Conservation (phyloP, 306 rosid genomes). For the Prunus armeniaca region DNA sequence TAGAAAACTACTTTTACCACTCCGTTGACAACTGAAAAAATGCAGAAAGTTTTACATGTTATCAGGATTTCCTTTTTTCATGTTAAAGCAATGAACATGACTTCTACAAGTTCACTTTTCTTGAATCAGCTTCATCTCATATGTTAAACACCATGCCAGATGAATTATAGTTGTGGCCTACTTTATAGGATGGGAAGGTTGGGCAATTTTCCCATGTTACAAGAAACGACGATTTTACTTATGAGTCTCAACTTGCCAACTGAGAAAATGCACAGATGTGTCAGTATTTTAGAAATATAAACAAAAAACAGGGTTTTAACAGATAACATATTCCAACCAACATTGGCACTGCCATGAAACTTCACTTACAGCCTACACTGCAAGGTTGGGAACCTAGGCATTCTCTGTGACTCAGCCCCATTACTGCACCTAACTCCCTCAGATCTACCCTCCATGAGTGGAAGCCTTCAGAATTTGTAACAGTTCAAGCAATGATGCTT, state of each 20-base stretch:
- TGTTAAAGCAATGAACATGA: neutral
- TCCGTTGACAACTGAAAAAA: neutral
- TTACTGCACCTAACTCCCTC: neutral
- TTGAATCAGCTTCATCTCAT: neutral
- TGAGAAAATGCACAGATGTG: neutral
- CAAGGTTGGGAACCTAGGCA: no score
- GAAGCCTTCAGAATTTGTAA: neutral
- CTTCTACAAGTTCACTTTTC: no score
- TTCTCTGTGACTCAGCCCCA: neutral
- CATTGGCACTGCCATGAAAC: neutral
- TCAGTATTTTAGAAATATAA: neutral
- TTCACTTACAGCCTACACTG: no score
- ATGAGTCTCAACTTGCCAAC: neutral
- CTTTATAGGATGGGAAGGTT: neutral
- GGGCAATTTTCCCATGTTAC: neutral
- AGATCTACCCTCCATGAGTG: neutral
- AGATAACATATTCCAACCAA: neutral
- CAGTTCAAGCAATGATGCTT: neutral
- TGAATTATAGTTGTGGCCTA: no score
- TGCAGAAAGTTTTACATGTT: no score
- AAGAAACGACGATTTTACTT: neutral
- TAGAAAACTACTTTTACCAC: neutral
- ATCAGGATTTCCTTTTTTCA: neutral
- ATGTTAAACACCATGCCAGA: neutral
- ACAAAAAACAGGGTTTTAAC: neutral